Percentiles rank a stretch among this genome's conserved stretches.
Conservation (phyloP, 2,329 filamentous ascomycete species). For the Aspergillus glaucus region DNA sequence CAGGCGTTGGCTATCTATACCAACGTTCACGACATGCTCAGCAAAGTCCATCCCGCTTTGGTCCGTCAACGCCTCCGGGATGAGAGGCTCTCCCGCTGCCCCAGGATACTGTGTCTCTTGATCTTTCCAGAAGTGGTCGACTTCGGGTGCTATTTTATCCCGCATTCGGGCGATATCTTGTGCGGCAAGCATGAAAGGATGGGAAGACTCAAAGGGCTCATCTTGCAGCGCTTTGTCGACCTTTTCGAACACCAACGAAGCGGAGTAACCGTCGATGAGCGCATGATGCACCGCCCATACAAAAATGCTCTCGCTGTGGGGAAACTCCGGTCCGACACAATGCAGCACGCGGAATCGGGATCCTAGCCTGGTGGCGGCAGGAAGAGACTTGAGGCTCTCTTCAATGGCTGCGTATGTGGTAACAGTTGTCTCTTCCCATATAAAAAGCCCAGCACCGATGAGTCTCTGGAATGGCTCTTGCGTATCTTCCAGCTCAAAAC, state of each 20-base stretch:
- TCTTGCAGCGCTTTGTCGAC: slow-evolving; percentile 11
- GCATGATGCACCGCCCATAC: slow-evolving; percentile 30
- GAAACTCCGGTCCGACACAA: neutral
- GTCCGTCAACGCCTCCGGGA: neutral
- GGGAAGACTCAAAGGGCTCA: neutral
- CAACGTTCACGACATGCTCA: neutral
- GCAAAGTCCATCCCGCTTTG: slow-evolving; percentile 2
- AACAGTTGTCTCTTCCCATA: slow-evolving; percentile 7
- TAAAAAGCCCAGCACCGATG: neutral
- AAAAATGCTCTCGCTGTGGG: slow-evolving; percentile 5
- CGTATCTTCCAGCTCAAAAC: slow-evolving; percentile 4
- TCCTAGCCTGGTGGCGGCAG: neutral
- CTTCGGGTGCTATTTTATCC: neutral
- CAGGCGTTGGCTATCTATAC: neutral
- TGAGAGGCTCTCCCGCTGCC: neutral
- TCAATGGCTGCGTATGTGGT: neutral
- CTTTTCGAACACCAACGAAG: slow-evolving; percentile 14
- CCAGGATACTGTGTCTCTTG: slow-evolving; percentile 2
- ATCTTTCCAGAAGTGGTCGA: neutral
- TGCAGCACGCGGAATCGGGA: neutral
- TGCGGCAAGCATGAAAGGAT: slow-evolving; percentile 2
- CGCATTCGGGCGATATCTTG: neutral
- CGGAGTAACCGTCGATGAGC: slow-evolving; percentile 28
- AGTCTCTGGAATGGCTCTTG: neutral
- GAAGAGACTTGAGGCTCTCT: neutral